phyloP scores from a whole-genome alignment of 768 basidiomycete species.

The Lactarius evosmus region DNA sequence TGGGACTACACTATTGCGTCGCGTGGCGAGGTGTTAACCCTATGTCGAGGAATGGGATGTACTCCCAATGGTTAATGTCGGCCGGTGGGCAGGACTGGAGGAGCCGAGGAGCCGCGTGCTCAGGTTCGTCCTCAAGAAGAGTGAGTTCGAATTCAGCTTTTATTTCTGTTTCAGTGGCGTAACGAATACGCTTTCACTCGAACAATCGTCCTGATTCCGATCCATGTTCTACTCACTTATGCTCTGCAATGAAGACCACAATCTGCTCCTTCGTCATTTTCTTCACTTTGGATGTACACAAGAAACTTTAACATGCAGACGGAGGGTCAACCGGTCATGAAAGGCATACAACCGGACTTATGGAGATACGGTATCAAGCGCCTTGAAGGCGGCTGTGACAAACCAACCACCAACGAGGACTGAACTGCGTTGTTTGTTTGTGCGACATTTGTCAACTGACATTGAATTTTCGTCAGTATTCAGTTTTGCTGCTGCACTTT shows the following conservation, averaged over 20 bases:
- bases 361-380: too few species aligned
- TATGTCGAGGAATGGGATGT: constrained; percentile 80
- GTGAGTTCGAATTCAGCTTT: constrained; percentile 34
- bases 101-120: constrained; percentile 40
- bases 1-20: constrained; percentile 83
- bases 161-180: neutral
- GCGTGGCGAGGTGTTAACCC: constrained; percentile 80
- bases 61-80: constrained; percentile 47
- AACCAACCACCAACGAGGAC: constrained; percentile 61
- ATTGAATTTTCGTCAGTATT: constrained; percentile 51
- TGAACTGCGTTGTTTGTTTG: neutral
- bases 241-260: too few species aligned
- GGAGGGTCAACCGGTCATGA: too few species aligned
- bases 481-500: constrained; percentile 77
- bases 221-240: constrained; percentile 58
- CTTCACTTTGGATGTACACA: too few species aligned
- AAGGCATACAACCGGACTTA: too few species aligned
- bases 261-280: too few species aligned
- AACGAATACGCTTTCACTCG: constrained; percentile 22
- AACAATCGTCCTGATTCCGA: constrained; percentile 60
- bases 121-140: constrained; percentile 45
- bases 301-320: too few species aligned
- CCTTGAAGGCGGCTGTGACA: too few species aligned
- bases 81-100: constrained; percentile 34
- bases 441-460: neutral